These are phyloP conservation scores for Ceratobasidium sp. DNA, from an alignment of 1,284 basidiomycete genomes.

Conservation along the genomic window DNA sequence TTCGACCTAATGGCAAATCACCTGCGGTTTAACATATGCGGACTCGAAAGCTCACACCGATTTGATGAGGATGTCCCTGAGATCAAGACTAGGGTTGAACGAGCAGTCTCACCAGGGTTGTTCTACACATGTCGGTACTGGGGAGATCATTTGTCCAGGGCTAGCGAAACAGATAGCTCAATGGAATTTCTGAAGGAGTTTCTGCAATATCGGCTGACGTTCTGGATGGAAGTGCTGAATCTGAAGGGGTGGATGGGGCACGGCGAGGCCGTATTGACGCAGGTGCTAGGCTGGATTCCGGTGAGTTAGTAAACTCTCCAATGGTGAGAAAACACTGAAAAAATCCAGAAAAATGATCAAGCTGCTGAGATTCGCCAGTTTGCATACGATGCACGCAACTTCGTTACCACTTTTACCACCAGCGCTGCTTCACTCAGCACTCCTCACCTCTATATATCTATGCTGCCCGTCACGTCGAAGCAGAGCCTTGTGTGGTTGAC, in stretches of 20 bases:
- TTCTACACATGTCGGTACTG: conserved; percentile 9
- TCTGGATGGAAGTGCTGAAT: conserved; percentile 22
- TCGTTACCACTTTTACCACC: background rate
- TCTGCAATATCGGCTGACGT: background rate
- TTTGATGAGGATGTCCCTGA: background rate
- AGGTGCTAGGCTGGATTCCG: background rate
- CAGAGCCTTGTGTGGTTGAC: background rate
- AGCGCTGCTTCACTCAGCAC: background rate
- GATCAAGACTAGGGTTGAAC: background rate
- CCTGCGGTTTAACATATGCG: background rate
- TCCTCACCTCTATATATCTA: conserved; percentile 14
- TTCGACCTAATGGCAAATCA: background rate
- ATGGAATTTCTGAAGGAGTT: background rate
- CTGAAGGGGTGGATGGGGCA: background rate
- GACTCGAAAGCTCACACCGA: background rate
- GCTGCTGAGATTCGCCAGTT: background rate
- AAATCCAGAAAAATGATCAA: background rate
- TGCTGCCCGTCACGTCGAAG: background rate
- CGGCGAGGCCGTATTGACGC: background rate
- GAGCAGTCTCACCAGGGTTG: background rate
- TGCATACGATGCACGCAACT: background rate
- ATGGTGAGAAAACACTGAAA: background rate
- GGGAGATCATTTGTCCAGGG: background rate
- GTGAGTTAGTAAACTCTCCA: background rate
- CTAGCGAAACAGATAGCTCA: background rate